Percentiles rank a stretch among this genome's conserved stretches.
Evolutionary conservation across 2,329 filamentous ascomycete species (phyloP).

Genomic region (Boeremia lycopersici): DNA sequence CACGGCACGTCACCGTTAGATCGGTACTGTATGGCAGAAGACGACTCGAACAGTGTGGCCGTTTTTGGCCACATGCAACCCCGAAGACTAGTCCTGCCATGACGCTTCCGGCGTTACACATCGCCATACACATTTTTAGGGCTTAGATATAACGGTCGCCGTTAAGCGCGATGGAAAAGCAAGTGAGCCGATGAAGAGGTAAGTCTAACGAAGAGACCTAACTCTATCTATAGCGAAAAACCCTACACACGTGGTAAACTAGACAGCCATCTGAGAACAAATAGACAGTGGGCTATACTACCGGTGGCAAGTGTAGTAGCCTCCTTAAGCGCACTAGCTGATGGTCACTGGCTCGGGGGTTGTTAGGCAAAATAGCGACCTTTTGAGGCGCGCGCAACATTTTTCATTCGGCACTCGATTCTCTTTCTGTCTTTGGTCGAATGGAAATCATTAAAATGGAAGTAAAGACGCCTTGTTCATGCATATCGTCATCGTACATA

Average conservation of each 20-base stretch:
- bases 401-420: background rate
- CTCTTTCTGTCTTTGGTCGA: background rate
- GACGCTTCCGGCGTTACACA: slow-evolving; percentile 3
- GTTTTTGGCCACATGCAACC: background rate
- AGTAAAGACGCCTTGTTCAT: slow-evolving; percentile 33
- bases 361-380: slow-evolving; percentile 9
- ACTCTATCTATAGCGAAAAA: background rate
- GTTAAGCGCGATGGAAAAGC: background rate
- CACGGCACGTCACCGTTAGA: slow-evolving; percentile 1
- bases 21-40: background rate
- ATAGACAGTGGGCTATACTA: background rate
- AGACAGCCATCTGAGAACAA: background rate
- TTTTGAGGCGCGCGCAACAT: background rate
- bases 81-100: background rate
- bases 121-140: background rate
- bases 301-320: background rate
- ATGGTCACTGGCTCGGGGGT: slow-evolving; percentile 1
- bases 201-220: background rate
- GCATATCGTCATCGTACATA: slow-evolving; percentile 32
- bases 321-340: background rate
- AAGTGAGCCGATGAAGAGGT: slow-evolving; percentile 6
- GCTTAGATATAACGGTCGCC: background rate
- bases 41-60: slow-evolving; percentile 1
- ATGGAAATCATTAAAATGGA: background rate
- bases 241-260: background rate